Percentiles rank a stretch among this genome's conserved stretches.
Evolutionary conservation across 352 stramenopile genomes (phyloP).

Genomic region (Phytopythium montanum): DNA sequence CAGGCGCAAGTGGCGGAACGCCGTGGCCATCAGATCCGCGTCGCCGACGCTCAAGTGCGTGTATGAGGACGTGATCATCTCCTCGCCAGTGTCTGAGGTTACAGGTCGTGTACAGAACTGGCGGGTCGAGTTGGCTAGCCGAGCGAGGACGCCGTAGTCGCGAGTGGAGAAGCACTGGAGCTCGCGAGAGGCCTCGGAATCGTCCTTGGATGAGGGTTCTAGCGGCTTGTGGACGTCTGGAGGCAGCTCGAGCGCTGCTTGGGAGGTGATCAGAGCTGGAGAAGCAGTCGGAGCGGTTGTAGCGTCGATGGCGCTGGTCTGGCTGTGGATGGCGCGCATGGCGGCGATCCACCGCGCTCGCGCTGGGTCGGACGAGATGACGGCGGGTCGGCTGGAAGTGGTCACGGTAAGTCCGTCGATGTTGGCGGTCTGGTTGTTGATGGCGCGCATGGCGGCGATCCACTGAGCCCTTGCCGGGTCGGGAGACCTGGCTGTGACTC

Average conservation of each 20-base stretch:
- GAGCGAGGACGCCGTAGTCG: slow-evolving; percentile 24
- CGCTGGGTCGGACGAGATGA: background rate
- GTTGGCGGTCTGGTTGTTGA: background rate
- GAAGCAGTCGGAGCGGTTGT: background rate
- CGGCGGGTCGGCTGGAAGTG: no score
- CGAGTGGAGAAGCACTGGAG: slow-evolving; percentile 11
- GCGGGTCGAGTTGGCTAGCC: slow-evolving; percentile 14
- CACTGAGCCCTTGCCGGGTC: background rate
- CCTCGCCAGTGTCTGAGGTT: background rate
- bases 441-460: background rate
- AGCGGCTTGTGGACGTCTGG: background rate
- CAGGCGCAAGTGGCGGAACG: slow-evolving; percentile 20
- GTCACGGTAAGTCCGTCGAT: no score
- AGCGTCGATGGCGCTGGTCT: background rate
- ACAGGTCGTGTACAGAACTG: slow-evolving; percentile 11
- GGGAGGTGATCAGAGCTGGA: background rate
- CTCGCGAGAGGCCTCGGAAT: background rate
- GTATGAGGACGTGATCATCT: slow-evolving; percentile 9
- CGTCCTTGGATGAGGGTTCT: background rate
- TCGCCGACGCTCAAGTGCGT: slow-evolving; percentile 15
- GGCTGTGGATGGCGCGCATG: background rate
- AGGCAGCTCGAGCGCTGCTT: background rate
- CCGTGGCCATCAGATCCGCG: slow-evolving; percentile 14
- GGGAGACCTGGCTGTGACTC: no score
- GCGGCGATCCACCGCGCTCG: background rate